Evolutionary conservation across 202 grass and related monocot genomes (phyloP), one percentile per base, ranked within the genome.

Genomic region (Elaeis oleifera): DNA sequence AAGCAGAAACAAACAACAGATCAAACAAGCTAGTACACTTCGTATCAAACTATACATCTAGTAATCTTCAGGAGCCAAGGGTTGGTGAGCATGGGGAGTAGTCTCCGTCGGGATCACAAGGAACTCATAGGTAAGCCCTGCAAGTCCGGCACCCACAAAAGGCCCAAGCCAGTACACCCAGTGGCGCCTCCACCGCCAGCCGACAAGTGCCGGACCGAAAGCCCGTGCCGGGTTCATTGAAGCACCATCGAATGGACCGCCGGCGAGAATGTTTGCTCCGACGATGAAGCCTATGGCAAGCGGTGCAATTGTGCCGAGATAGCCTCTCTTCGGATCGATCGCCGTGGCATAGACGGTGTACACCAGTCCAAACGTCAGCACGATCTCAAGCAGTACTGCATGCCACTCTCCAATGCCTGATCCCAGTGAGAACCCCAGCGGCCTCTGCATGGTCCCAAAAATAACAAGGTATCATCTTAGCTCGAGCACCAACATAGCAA

Each of bases 91-190:
- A 22, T 26, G 48, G 6, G 69, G 57, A 4, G 25, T 16, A 4
- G 25, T 16, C 56, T 61, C 69, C 16, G n/a, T 3, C 0, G 49
- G 69, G 23, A 71, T 71, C 48, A 71, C 3, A 14, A 90, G 78
- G 56, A 58, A 88, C 74, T 90, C 87, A 28, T 90, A 90, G 5
- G 85, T 3, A 28, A 81, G 69, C 31, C 71, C 74, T 6, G 87
- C 87, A 27, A 90, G 64, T 21, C 78, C 87, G 5, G 87, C 79
- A 2, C 91, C 91, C 52, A 96, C 70, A 1, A 90, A 78, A 0
- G 91, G 91, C 0, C 91, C 87, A 5, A 96, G 53, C 87, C 91
- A 96, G 69, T 90, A 90, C 6, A 96, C 76, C 87, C 91, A 90
- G 70, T 96, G 84, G 83, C 77, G 73, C 60, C 80, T 56, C 90